These are phyloP conservation scores for Ogataea allantospora DNA, from an alignment of 805 yeast species.

Conservation along the genomic window DNA sequence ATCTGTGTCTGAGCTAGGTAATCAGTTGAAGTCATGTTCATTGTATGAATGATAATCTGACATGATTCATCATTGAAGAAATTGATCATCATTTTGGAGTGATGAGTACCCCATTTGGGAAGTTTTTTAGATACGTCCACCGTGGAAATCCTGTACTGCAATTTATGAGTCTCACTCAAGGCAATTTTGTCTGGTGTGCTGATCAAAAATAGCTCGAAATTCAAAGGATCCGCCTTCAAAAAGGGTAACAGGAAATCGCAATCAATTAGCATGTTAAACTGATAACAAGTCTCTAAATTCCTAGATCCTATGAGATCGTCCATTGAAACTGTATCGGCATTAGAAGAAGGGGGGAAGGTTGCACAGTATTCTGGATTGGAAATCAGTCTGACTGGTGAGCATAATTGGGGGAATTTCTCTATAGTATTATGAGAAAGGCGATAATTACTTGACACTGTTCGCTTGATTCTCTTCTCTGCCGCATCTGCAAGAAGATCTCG, in stretches of 20 bases:
- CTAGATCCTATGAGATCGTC: constrained; percentile 28
- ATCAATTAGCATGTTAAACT: constrained; percentile 35
- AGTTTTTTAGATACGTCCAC: constrained; percentile 31
- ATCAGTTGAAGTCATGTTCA: constrained; percentile 56
- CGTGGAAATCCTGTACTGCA: constrained; percentile 21
- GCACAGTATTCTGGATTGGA: constrained; percentile 24
- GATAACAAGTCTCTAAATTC: constrained; percentile 26
- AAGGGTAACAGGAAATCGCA: constrained; percentile 25
- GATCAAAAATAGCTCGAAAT: constrained; percentile 28
- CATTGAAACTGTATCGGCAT: constrained; percentile 30
- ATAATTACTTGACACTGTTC: neutral
- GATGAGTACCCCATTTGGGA: constrained; percentile 49
- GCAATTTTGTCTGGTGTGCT: constrained; percentile 32
- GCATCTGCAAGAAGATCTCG: constrained; percentile 25
- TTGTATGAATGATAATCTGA: constrained; percentile 57
- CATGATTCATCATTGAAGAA: constrained; percentile 43
- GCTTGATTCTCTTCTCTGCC: constrained; percentile 21
- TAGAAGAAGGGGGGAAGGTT: constrained; percentile 19
- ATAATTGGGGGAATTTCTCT: neutral
- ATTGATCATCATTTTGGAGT: constrained; percentile 66
- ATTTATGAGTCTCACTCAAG: constrained; percentile 34
- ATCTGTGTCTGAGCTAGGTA: constrained; percentile 60
- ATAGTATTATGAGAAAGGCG: neutral
- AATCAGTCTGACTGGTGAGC: constrained; percentile 30
- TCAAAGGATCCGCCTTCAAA: constrained; percentile 22